A percentile compares a stretch with the other conserved stretches of the same genome.
phyloP scores from a whole-genome alignment of 2,329 filamentous ascomycete genomes.

The Nemania sp. region DNA sequence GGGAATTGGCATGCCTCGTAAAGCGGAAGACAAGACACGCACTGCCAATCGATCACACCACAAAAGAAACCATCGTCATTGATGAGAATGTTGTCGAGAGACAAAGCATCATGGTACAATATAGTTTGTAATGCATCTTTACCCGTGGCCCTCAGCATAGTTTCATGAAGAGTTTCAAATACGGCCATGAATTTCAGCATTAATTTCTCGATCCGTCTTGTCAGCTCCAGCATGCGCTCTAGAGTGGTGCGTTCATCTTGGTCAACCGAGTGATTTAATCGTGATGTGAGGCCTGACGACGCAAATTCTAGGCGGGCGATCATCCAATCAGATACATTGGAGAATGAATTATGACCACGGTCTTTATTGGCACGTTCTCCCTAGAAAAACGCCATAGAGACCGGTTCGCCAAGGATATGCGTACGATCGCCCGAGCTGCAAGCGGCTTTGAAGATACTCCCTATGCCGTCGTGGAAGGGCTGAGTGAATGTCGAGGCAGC shows the following conservation, averaged over 20 bases:
- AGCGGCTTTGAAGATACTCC: constrained; percentile 33
- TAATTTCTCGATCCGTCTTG: constrained; percentile 28
- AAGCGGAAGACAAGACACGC: constrained; percentile 38
- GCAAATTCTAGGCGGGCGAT: constrained; percentile 27
- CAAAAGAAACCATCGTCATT: constrained; percentile 36
- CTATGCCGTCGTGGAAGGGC: constrained; percentile 33
- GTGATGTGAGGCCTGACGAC: constrained; percentile 26
- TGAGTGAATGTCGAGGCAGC: constrained; percentile 24
- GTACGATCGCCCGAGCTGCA: not conserved
- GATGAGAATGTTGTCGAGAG: constrained; percentile 41
- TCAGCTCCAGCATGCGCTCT: constrained; percentile 25
- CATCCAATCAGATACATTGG: constrained; percentile 27
- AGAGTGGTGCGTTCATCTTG: constrained; percentile 14
- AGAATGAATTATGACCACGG: constrained; percentile 28
- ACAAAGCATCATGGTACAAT: constrained; percentile 40
- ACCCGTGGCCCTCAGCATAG: not conserved
- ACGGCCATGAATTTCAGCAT: constrained; percentile 24
- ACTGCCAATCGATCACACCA: constrained; percentile 42
- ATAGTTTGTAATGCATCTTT: constrained; percentile 29
- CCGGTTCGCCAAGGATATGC: constrained; percentile 30
- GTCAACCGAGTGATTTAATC: not conserved
- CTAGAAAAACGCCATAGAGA: constrained; percentile 39
- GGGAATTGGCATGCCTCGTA: constrained; percentile 39
- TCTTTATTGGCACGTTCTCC: constrained; percentile 27
- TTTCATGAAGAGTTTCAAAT: constrained; percentile 3